Percentiles rank a stretch among this genome's conserved stretches.
These are phyloP conservation scores for Fusarium algeriense DNA, from an alignment of 2,329 filamentous ascomycete genomes.

Conservation along the genomic window DNA sequence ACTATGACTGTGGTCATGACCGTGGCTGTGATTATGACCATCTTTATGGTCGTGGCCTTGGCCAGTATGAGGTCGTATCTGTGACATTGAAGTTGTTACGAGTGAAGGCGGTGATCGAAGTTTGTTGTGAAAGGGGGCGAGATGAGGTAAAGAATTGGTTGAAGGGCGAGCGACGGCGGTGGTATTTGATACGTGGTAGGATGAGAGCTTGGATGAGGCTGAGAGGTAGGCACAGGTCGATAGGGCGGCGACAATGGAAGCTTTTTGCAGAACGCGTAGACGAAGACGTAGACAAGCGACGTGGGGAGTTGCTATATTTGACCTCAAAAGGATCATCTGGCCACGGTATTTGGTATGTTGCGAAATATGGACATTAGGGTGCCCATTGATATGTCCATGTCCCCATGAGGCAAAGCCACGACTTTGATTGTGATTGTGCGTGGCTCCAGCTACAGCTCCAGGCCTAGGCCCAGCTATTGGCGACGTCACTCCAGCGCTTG, in stretches of 20 bases:
- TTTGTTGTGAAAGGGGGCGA: conserved; percentile 40
- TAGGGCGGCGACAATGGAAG: conserved; percentile 43
- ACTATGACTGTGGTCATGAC: conserved; percentile 41
- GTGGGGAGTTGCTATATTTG: conserved; percentile 38
- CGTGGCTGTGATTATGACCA: conserved; percentile 42
- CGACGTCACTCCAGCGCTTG: conserved; percentile 46
- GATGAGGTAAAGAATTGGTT: conserved; percentile 41
- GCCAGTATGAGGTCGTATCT: conserved; percentile 51
- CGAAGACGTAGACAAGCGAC: conserved; percentile 37
- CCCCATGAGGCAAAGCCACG: conserved; percentile 40
- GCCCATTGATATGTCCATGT: conserved; percentile 17
- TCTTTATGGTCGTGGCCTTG: conserved; percentile 35
- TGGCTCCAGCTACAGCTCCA: conserved; percentile 1
- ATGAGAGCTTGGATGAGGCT: conserved; percentile 37
- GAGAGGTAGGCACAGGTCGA: conserved; percentile 45
- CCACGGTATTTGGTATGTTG: conserved; percentile 36
- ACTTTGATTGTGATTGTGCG: conserved; percentile 30
- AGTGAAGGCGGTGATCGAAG: conserved; percentile 36
- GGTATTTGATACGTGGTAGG: conserved; percentile 38
- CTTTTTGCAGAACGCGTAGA: conserved; percentile 41
- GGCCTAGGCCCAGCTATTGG: conserved; percentile 25
- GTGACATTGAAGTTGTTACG: conserved; percentile 49
- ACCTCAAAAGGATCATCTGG: conserved; percentile 42
- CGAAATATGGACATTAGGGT: conserved; percentile 40
- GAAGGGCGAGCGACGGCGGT: conserved; percentile 22